Evolutionary conservation across 192 early-diverging fungal genomes (phyloP).

Genomic region (Coemansia aciculifera): DNA sequence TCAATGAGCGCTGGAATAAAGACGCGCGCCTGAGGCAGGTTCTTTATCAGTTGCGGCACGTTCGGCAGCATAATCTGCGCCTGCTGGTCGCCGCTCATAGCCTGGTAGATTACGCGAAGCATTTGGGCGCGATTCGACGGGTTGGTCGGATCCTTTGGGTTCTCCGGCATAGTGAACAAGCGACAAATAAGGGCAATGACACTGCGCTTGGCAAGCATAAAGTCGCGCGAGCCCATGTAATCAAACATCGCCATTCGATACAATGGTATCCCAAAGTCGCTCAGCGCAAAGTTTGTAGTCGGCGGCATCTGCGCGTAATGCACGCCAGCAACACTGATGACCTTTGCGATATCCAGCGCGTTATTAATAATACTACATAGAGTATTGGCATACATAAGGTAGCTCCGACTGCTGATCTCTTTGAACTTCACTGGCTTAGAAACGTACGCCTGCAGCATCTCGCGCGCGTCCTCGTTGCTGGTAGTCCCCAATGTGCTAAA

Average conservation of each 20-base stretch:
- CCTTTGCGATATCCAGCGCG: conserved; percentile 17
- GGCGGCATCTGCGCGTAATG: conserved; percentile 37
- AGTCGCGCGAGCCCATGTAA: conserved; percentile 10
- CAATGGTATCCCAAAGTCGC: conserved; percentile 31
- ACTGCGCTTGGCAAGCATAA: conserved; percentile 11
- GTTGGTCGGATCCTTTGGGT: conserved; percentile 25
- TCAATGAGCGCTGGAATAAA: conserved; percentile 41
- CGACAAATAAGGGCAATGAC: conserved; percentile 17
- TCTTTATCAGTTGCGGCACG: conserved; percentile 30
- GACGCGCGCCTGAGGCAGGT: conserved; percentile 28
- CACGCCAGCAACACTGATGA: conserved; percentile 21
- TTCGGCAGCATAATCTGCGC: conserved; percentile 29
- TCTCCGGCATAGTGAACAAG: conserved; percentile 18
- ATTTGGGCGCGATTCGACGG: conserved; percentile 20
- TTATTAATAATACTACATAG: conserved; percentile 27
- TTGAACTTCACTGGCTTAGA: conserved; percentile 21
- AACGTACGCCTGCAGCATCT: conserved; percentile 19
- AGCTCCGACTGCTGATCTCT: conserved; percentile 17
- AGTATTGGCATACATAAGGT: conserved; percentile 22
- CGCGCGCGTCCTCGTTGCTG: conserved; percentile 15
- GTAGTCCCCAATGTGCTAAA: conserved; percentile 26
- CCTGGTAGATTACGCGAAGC: conserved; percentile 20
- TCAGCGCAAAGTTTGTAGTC: conserved; percentile 37
- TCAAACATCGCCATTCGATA: conserved; percentile 25
- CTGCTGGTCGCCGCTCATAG: conserved; percentile 18